Evolutionary conservation across 192 early-diverging fungal genomes (phyloP), one percentile per base, ranked within the genome.

Genomic region (Fimicolochytrium jonesii): DNA sequence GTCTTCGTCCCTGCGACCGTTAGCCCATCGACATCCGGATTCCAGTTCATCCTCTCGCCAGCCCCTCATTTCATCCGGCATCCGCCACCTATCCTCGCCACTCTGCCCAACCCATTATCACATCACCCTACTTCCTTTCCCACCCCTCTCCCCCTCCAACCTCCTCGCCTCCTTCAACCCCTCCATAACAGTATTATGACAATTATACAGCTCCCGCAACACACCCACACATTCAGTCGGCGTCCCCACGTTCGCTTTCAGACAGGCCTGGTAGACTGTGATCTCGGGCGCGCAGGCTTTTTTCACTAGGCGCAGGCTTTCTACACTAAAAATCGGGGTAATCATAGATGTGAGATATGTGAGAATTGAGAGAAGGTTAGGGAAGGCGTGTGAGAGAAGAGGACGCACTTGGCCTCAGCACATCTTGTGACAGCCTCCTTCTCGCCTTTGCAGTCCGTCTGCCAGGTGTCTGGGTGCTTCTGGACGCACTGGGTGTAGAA

Each of bases 371-470:
- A 51, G 49, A 32, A 17, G n/a, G 23, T n/a, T 7, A 56, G 53
- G 18, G 53, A 6, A n/a, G 32, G 6, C 11, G 33, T 23, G 20
- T 13, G 53, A 39, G 53, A 9, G 30, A 32, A 6, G 6, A 6
- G 51, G 25, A 41, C 41, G 11, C 52, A 67, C 66, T 70, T 70
- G 63, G 63, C 61, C 35, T 61, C 68, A 18, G 68, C 68, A 35
- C 68, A 70, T 1, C 37, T 46, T 20, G 68, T 64, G 26, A 70
- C 54, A 4, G 68, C 68, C 3, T 33, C 22, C 30, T 70, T 70
- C 42, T 70, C 61, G 23, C 34, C 32, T 33, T 35, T 30, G 61
- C 68, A 70, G 11, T 20, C 47, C 3, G 39, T 4, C 34, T 70
- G 54, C 68, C 68, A 70, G 48, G 50, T 49, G 7, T 25, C 18